Conservation (phyloP, 164 flowering plant species). For the Vitis riparia region DNA sequence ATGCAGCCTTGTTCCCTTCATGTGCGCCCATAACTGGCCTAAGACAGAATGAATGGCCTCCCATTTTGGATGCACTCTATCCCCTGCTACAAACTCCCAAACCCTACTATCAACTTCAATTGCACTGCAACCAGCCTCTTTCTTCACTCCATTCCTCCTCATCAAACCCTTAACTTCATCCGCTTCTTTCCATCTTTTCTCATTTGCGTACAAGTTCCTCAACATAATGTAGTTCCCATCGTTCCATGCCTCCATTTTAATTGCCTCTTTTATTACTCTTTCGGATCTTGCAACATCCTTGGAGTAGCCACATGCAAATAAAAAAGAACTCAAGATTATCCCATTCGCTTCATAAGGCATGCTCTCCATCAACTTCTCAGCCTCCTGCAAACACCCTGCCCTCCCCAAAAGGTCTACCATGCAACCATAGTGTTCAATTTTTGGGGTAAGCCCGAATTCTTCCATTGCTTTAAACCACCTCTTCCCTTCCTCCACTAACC, state of each 20-base stretch:
- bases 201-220: slow-evolving; percentile 71
- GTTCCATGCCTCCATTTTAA: slow-evolving; percentile 43
- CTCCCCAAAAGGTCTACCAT: slow-evolving; percentile 75
- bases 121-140: slow-evolving; percentile 66
- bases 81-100: slow-evolving; percentile 69
- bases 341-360: slow-evolving; percentile 73
- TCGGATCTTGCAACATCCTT: slow-evolving; percentile 59
- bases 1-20: slow-evolving; percentile 25
- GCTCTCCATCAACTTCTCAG: slow-evolving; percentile 51
- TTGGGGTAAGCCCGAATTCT: slow-evolving; percentile 38
- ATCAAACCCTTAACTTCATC: slow-evolving; percentile 53
- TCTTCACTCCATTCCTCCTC: slow-evolving; percentile 51
- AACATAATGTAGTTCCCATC: slow-evolving; percentile 66
- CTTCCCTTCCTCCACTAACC: slow-evolving; percentile 76
- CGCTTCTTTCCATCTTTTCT: slow-evolving; percentile 72
- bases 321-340: slow-evolving; percentile 68
- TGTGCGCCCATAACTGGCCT: slow-evolving; percentile 42
- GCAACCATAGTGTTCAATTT: slow-evolving; percentile 82
- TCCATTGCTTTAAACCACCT: slow-evolving; percentile 61
- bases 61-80: slow-evolving; percentile 42
- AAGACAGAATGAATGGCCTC: slow-evolving; percentile 32
- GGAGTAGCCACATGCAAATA: slow-evolving; percentile 55
- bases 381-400: slow-evolving; percentile 77
- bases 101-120: slow-evolving; percentile 55
- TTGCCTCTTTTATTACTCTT: slow-evolving; percentile 37